phyloP scores from a whole-genome alignment of 495 filamentous ascomycete genomes.

The Aspergillus bertholletiae region DNA sequence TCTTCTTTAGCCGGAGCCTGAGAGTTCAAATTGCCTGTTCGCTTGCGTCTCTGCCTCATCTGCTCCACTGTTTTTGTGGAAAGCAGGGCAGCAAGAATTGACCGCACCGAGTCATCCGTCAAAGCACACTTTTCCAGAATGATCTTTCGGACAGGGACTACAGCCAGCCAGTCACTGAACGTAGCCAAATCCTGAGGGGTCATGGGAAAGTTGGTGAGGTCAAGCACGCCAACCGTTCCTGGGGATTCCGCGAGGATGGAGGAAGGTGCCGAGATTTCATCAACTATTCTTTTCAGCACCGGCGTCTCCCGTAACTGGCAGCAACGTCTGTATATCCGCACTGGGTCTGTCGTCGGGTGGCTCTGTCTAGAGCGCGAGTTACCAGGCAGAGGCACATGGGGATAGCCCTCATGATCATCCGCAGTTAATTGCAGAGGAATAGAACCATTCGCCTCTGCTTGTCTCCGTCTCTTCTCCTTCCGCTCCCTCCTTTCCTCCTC shows the following conservation, averaged over 20 bases:
- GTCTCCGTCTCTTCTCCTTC: constrained; percentile 74
- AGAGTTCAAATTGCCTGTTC: constrained; percentile 23
- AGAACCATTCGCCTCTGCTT: constrained; percentile 76
- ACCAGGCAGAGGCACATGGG: constrained; percentile 21
- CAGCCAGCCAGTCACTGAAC: constrained; percentile 86
- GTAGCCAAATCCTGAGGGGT: constrained; percentile 78
- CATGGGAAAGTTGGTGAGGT: constrained; percentile 81
- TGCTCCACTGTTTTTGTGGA: constrained; percentile 68
- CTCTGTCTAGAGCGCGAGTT: constrained; percentile 49
- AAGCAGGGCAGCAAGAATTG: constrained; percentile 82
- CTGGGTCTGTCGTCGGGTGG: constrained; percentile 82
- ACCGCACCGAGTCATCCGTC: constrained; percentile 78
- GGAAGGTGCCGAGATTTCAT: constrained; percentile 71
- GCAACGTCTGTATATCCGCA: constrained; percentile 90
- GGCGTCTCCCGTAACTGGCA: constrained; percentile 91
- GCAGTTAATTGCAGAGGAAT: constrained; percentile 73
- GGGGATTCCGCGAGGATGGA: constrained; percentile 56
- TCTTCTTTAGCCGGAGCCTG: constrained; percentile 30
- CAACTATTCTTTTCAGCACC: constrained; percentile 81
- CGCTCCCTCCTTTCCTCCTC: constrained; percentile 84
- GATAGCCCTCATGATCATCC: constrained; percentile 51
- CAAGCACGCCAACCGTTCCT: constrained; percentile 73
- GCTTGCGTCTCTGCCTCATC: constrained; percentile 43
- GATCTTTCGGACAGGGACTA: constrained; percentile 84
- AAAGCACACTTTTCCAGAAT: constrained; percentile 83